Base-by-base conservation (phyloP, 345 rosid genomes). In the Eucalyptus grandis region DNA sequence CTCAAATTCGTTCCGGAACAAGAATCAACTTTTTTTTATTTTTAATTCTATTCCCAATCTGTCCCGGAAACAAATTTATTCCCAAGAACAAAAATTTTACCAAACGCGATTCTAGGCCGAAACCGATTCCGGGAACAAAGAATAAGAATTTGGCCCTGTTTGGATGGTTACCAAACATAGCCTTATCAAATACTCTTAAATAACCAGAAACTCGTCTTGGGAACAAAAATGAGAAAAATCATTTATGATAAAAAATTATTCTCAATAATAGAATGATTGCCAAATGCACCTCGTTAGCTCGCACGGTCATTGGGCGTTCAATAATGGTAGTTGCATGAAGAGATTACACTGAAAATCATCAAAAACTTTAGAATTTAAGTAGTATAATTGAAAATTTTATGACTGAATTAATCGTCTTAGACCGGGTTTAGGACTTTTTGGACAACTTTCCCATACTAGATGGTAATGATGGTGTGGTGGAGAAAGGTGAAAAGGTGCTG, bases 131-230 rank as follows among this genome's bases (percentile, higher is more conserved):
- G n/a, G n/a, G n/a, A n/a, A n/a, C n/a, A n/a, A n/a, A n/a, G n/a
- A n/a, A n/a, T n/a, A n/a, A n/a, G n/a, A n/a, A n/a, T n/a, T n/a
- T n/a, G n/a, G n/a, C n/a, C n/a, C n/a, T n/a, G n/a, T n/a, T n/a
- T n/a, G n/a, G n/a, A n/a, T n/a, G n/a, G n/a, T n/a, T n/a, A n/a
- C n/a, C n/a, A n/a, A n/a, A n/a, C n/a, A n/a, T n/a, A n/a, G n/a
- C n/a, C n/a, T n/a, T n/a, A 53, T 2, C 10, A 19, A 19, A 53
- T 53, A 1, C 11, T 0, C 0, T 21, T 2, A 21, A 53, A 53
- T 53, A 1, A 0, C 21, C 0, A 53, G 0, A 53, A 53, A 19
- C 26, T 53, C 0, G 11, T 21, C 0, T 2, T 0, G 1, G 56
- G 26, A 53, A 21, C 0, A 8, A 0, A 53, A 53, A 0, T 0